Conservation (phyloP, 2,329 filamentous ascomycete genomes). For the Beauveria sp. region DNA sequence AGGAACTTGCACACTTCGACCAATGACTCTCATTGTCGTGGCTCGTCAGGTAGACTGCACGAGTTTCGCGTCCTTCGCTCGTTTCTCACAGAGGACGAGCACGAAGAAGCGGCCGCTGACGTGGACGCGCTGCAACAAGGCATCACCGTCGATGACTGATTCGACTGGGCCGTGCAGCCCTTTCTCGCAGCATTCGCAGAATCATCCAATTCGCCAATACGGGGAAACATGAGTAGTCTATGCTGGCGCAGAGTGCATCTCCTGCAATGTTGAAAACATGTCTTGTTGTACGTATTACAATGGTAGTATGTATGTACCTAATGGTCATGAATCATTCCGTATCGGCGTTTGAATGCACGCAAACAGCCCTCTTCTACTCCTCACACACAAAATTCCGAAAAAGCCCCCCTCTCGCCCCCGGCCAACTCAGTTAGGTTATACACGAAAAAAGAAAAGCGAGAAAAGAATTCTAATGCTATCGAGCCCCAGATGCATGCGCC, state of each 20-base stretch:
- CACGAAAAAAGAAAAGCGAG: not conserved
- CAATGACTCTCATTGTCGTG: not conserved
- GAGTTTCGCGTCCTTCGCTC: not conserved
- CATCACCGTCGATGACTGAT: not conserved
- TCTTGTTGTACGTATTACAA: slow-evolving; percentile 5
- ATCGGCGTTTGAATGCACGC: not conserved
- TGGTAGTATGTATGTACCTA: slow-evolving; percentile 1
- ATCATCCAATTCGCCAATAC: too few relatives aligned
- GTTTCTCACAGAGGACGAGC: too few relatives aligned
- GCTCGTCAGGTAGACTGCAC: not conserved
- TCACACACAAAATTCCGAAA: not conserved
- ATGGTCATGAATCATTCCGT: slow-evolving; percentile 9
- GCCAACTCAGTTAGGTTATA: not conserved
- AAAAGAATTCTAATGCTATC: not conserved
- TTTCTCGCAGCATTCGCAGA: not conserved
- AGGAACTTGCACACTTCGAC: not conserved
- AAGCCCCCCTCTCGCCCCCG: not conserved
- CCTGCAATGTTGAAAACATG: not conserved
- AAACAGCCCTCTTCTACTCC: not conserved
- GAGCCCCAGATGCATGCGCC: not conserved
- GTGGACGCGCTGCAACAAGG: not conserved
- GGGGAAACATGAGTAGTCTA: not conserved
- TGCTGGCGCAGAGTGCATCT: too few relatives aligned
- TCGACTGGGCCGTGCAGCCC: not conserved
- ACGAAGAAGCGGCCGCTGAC: too few relatives aligned